phyloP scores from a whole-genome alignment of 1,139 yeast genomes.

The Debaryomycetaceae sp. region DNA sequence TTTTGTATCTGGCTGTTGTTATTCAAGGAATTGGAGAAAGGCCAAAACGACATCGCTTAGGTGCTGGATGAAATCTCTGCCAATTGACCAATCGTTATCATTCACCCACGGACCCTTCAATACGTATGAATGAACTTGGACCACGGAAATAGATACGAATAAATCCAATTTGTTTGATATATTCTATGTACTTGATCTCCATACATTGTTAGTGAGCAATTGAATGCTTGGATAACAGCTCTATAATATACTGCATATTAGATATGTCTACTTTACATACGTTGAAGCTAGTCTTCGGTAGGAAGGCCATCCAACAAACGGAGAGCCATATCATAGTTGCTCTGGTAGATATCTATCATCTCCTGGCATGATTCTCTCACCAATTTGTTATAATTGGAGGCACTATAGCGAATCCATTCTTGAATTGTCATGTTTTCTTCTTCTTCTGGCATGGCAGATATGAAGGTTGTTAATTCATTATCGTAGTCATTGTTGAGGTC shows the following conservation, averaged over 20 bases:
- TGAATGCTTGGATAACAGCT: background rate
- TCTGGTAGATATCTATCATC: constrained; percentile 42
- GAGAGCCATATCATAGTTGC: constrained; percentile 36
- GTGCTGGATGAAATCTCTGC: background rate
- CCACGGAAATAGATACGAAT: too few species aligned
- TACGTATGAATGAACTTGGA: too few species aligned
- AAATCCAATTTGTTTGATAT: background rate
- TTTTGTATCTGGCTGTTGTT: constrained; percentile 41
- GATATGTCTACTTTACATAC: background rate
- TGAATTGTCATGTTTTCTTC: constrained; percentile 67
- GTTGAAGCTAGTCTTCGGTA: constrained; percentile 3
- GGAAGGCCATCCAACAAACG: constrained; percentile 3
- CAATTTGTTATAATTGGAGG: constrained; percentile 34
- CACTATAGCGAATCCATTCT: constrained; percentile 63
- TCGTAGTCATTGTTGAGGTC: constrained; percentile 55
- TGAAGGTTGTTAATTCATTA: constrained; percentile 60
- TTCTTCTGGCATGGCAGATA: constrained; percentile 64
- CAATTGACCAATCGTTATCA: background rate
- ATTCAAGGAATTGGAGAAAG: constrained; percentile 40
- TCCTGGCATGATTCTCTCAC: constrained; percentile 43
- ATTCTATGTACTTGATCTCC: background rate
- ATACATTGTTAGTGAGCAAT: background rate
- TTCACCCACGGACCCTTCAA: background rate
- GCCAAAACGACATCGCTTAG: constrained; percentile 45
- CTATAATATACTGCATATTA: constrained; percentile 2